phyloP scores from a whole-genome alignment of 768 basidiomycete genomes.

The Zangia roseola region DNA sequence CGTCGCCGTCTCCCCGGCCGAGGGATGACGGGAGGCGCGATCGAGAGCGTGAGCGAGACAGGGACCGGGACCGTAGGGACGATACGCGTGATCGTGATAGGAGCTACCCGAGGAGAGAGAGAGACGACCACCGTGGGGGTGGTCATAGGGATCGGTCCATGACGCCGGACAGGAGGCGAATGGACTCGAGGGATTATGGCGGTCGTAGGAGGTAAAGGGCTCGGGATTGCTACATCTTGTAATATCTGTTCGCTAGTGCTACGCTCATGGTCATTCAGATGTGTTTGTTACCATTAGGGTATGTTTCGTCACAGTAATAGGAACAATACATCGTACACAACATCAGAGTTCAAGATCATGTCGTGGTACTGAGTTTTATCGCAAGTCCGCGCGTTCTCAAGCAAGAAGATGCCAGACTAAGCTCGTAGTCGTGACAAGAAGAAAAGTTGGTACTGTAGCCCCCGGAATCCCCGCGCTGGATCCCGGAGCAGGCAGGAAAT shows the following conservation, averaged over 20 bases:
- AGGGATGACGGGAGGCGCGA: conserved; percentile 22
- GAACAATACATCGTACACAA: conserved; percentile 8
- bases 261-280: too few species aligned
- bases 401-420: conserved; percentile 27
- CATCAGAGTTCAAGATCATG: not conserved
- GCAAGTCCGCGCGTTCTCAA: not conserved
- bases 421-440: conserved; percentile 21
- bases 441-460: conserved; percentile 23
- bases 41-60: not conserved
- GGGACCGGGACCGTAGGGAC: conserved; percentile 23
- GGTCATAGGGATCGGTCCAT: conserved; percentile 21
- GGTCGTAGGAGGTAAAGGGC: conserved; percentile 22
- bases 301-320: not conserved
- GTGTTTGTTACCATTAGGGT: not conserved
- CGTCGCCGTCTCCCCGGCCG: conserved; percentile 22
- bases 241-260: not conserved
- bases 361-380: not conserved
- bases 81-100: conserved; percentile 26
- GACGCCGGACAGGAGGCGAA: conserved; percentile 24
- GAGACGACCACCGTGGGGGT: conserved; percentile 24
- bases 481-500: conserved; percentile 64
- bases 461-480: conserved; percentile 37
- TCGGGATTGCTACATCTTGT: conserved; percentile 1
- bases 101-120: conserved; percentile 17
- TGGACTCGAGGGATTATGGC: conserved; percentile 18